Evolutionary conservation across 257 asterid genomes (phyloP).

Genomic region (Lycium ferocissimum): DNA sequence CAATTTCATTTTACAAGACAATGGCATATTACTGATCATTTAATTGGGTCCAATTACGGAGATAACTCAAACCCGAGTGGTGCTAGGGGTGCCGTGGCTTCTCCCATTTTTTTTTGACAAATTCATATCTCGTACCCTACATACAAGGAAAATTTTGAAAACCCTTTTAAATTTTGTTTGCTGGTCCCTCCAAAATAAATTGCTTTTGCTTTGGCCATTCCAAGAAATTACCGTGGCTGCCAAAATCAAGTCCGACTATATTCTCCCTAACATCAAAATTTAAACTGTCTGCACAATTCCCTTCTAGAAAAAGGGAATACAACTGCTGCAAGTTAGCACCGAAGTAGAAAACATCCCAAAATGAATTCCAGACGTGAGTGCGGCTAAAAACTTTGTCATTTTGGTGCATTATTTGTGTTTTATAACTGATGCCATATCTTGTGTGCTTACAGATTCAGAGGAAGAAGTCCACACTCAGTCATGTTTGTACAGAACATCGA

Average conservation of each 20-base stretch:
- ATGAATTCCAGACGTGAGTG: not conserved
- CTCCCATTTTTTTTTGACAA: not conserved
- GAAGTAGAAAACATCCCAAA: not conserved
- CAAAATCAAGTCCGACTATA: not conserved
- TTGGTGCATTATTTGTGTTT: not conserved
- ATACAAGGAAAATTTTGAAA: not conserved
- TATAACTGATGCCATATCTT: not conserved
- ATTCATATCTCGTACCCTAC: not conserved
- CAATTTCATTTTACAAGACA: not conserved
- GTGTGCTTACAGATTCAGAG: slow-evolving; percentile 62
- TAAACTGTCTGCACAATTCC: not conserved
- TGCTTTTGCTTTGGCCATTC: not conserved
- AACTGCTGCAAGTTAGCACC: not conserved
- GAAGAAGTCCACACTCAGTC: slow-evolving; percentile 57
- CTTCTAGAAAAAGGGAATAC: not conserved
- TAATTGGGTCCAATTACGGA: not conserved
- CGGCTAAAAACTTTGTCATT: not conserved
- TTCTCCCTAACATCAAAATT: slow-evolving; percentile 19
- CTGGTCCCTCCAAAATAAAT: not conserved
- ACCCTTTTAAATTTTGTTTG: not conserved
- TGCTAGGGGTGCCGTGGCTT: not conserved
- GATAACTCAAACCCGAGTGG: not conserved
- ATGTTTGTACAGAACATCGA: slow-evolving; percentile 47
- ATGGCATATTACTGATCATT: not conserved
- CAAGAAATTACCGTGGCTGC: not conserved